Conservation (phyloP, 805 yeast genomes). For the Candida qinlingensis region DNA sequence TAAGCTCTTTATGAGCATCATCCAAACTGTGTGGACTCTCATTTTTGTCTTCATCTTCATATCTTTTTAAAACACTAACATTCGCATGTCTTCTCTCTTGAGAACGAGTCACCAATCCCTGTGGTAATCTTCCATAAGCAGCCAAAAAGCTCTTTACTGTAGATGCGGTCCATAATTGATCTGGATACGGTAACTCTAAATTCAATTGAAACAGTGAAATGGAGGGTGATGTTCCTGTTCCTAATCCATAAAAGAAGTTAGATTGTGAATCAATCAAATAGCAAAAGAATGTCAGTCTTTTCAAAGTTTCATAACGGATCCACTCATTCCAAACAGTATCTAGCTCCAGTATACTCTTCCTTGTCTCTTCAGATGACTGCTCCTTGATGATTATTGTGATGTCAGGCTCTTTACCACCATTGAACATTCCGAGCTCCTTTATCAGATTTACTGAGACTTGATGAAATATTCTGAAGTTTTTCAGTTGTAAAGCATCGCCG, state of each 20-base stretch:
- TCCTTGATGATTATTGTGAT: neutral
- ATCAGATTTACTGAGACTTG: conserved; percentile 18
- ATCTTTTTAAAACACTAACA: neutral
- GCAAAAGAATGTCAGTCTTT: conserved; percentile 38
- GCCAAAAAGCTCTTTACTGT: conserved; percentile 19
- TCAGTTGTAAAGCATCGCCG: conserved; percentile 20
- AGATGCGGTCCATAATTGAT: conserved; percentile 38
- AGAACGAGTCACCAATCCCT: conserved; percentile 13
- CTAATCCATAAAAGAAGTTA: conserved; percentile 25
- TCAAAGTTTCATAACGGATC: conserved; percentile 40
- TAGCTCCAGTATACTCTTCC: conserved; percentile 1
- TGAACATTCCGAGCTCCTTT: conserved; percentile 17
- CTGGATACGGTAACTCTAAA: conserved; percentile 40
- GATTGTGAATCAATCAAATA: conserved; percentile 37
- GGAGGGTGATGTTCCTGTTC: conserved; percentile 27
- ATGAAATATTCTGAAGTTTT: conserved; percentile 20
- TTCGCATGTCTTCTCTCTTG: neutral
- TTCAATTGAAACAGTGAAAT: conserved; percentile 37
- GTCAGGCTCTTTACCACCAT: neutral
- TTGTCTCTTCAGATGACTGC: neutral
- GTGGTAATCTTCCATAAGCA: conserved; percentile 22
- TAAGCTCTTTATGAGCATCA: too few relatives aligned
- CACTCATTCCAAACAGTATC: conserved; percentile 37
- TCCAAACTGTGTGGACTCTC: neutral
- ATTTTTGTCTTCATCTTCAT: conserved; percentile 14